A percentile compares a stretch with the other conserved stretches of the same genome.
Evolutionary conservation across 179 eudicot species (phyloP).

Genomic region (Dionaea muscipula): DNA sequence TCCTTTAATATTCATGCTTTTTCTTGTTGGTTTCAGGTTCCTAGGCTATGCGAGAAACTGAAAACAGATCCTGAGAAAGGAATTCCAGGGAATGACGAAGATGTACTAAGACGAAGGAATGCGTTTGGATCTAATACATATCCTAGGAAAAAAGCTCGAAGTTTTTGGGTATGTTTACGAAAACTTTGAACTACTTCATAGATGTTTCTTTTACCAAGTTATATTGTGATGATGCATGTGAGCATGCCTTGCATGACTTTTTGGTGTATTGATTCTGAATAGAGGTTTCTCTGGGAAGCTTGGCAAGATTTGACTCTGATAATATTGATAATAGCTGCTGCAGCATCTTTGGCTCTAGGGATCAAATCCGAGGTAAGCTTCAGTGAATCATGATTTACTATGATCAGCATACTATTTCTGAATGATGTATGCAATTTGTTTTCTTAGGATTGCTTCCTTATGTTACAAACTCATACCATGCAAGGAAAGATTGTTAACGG

Average conservation of each 20-base stretch:
- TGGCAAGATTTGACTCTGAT: constrained; percentile 74
- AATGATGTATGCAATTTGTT: no score
- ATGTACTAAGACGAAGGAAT: constrained; percentile 27
- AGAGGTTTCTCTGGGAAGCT: constrained; percentile 89
- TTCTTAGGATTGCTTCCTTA: no score
- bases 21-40: constrained; percentile 27
- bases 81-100: constrained; percentile 34
- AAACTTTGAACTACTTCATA: background rate
- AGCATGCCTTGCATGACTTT: background rate
- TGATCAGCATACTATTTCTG: background rate
- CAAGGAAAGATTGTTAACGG: no score
- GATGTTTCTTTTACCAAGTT: background rate
- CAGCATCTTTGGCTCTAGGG: constrained; percentile 77
- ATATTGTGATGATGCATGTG: background rate
- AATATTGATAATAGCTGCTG: constrained; percentile 88
- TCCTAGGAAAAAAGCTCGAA: constrained; percentile 45
- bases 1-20: constrained; percentile 4
- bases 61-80: constrained; percentile 41
- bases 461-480: no score
- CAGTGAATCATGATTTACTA: background rate
- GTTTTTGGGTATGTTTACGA: constrained; percentile 37
- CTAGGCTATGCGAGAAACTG: constrained; percentile 33
- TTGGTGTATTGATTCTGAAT: constrained; percentile 1
- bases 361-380: constrained; percentile 65
- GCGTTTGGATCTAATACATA: constrained; percentile 59